These are phyloP conservation scores for Rheum nobile DNA, from an alignment of 148 eudicot species.

Conservation along the genomic window DNA sequence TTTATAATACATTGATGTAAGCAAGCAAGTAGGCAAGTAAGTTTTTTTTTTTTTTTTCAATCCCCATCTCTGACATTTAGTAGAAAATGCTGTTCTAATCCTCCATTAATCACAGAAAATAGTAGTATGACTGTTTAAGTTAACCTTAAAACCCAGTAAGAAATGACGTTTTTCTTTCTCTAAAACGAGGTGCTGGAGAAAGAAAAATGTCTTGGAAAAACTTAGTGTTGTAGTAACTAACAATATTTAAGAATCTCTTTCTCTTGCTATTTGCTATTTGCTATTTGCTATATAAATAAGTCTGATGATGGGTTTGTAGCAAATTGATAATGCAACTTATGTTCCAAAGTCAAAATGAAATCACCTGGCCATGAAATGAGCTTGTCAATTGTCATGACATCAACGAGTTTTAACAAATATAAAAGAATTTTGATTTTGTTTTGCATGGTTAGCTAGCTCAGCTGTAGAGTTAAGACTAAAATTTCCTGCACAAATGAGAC, in stretches of 20 bases:
- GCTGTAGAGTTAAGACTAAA: neutral
- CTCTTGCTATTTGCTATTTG: neutral
- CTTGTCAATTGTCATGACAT: conserved; percentile 1
- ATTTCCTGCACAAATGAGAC: neutral
- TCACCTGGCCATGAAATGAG: neutral
- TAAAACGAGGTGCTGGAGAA: neutral
- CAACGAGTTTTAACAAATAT: neutral
- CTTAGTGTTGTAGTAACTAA: neutral
- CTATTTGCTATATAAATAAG: neutral
- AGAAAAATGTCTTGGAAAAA: neutral
- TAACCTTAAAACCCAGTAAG: neutral
- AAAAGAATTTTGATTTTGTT: neutral
- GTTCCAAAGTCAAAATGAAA: neutral
- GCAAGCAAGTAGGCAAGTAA: neutral
- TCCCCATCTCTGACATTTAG: neutral
- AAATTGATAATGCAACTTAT: neutral
- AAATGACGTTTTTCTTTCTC: neutral
- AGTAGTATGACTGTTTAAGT: neutral
- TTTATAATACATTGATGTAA: neutral
- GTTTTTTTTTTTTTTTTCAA: neutral
- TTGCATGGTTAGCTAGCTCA: neutral
- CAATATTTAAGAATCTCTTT: neutral
- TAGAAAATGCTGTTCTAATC: neutral
- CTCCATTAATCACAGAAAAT: neutral
- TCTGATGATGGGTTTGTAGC: neutral